These are phyloP conservation scores for Apiospora koreana DNA, from an alignment of 2,329 filamentous ascomycete species.

Conservation along the genomic window DNA sequence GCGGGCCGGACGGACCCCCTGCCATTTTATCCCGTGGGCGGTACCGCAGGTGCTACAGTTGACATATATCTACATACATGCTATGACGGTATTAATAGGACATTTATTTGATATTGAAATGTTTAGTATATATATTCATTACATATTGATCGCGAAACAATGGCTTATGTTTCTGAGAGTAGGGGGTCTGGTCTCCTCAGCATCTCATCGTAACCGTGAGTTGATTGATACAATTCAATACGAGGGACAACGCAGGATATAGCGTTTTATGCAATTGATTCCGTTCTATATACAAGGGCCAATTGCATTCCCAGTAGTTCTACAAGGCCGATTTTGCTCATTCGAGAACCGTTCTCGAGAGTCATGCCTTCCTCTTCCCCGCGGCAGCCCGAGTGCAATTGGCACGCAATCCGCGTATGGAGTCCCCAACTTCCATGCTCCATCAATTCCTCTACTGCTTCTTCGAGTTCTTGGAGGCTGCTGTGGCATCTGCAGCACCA, in stretches of 20 bases:
- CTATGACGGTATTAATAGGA: not conserved
- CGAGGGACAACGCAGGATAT: not conserved
- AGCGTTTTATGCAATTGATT: slow-evolving; percentile 8
- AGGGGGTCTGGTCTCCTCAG: not conserved
- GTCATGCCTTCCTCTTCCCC: not conserved
- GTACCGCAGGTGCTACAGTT: not conserved
- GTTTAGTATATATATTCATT: too few species aligned
- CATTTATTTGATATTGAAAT: not conserved
- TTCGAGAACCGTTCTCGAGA: not conserved
- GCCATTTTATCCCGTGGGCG: not conserved
- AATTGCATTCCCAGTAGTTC: slow-evolving; percentile 3
- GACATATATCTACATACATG: not conserved
- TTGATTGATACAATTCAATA: not conserved
- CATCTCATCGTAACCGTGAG: not conserved
- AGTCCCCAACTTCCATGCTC: not conserved
- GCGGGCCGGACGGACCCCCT: slow-evolving; percentile 4
- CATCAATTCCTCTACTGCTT: slow-evolving; percentile 16
- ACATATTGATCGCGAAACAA: not conserved
- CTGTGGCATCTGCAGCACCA: not conserved
- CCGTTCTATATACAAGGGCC: slow-evolving; percentile 11
- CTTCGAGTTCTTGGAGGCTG: slow-evolving; percentile 4
- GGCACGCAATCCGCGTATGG: not conserved
- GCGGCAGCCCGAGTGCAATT: not conserved
- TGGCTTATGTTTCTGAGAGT: not conserved
- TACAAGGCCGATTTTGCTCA: not conserved